phyloP scores from a whole-genome alignment of 345 rosid genomes.

The Melastoma malabathricum region DNA sequence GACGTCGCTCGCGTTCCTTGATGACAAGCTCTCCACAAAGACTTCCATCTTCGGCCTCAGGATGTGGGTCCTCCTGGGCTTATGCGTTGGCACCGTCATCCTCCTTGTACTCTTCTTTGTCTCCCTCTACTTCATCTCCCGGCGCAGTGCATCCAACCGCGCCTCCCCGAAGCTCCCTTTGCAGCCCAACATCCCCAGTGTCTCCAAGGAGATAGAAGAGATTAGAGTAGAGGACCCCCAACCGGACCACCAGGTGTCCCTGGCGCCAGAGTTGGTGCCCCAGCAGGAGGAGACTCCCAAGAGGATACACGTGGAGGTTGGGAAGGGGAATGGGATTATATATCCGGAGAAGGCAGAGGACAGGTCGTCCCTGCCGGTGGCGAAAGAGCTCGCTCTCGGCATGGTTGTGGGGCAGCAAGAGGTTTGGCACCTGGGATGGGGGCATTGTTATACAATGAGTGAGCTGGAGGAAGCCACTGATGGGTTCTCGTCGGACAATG shows the following conservation, averaged over 20 bases:
- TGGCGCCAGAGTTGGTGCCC: slow-evolving; percentile 14
- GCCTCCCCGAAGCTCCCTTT: slow-evolving; percentile 1
- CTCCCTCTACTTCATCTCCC: slow-evolving; percentile 77
- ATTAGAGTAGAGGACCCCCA: slow-evolving; percentile 42
- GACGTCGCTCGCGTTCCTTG: slow-evolving; percentile 56
- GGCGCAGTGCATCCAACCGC: slow-evolving; percentile 25
- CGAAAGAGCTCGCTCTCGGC: slow-evolving; percentile 23
- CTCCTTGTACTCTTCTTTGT: slow-evolving; percentile 69
- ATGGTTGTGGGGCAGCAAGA: slow-evolving; percentile 69
- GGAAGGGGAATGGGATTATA: slow-evolving; percentile 70
- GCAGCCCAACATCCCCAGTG: slow-evolving; percentile 43
- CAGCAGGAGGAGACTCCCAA: slow-evolving; percentile 26
- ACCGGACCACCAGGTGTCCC: slow-evolving; percentile 33
- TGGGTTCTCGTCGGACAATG: slow-evolving; percentile 61
- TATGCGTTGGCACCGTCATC: slow-evolving; percentile 73
- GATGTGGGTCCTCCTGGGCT: slow-evolving; percentile 73
- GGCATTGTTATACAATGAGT: slow-evolving; percentile 87
- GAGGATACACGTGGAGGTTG: slow-evolving; percentile 71
- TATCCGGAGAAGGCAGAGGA: slow-evolving; percentile 58
- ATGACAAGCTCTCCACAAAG: slow-evolving; percentile 46
- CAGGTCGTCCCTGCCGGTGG: slow-evolving; percentile 43
- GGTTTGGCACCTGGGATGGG: slow-evolving; percentile 98
- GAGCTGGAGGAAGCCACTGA: slow-evolving; percentile 82
- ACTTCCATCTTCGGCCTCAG: slow-evolving; percentile 63
- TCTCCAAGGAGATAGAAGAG: slow-evolving; percentile 73